Evolutionary conservation across 2,329 filamentous ascomycete genomes (phyloP).

Genomic region (Cryphonectria parasitica): DNA sequence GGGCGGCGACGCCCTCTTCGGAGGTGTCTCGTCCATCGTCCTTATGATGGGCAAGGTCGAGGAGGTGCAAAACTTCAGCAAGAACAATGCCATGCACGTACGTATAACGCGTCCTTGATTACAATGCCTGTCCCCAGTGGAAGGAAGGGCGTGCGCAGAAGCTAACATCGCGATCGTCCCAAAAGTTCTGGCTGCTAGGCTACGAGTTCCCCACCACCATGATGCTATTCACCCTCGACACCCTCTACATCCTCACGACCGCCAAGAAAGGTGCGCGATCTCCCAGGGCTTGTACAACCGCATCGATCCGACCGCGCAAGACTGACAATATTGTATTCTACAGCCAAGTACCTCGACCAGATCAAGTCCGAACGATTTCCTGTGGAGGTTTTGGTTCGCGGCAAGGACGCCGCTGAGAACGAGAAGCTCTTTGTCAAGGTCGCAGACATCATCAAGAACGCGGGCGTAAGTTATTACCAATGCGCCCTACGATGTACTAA

Average conservation of each 20-base stretch:
- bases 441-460: conserved; percentile 81
- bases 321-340: conserved; percentile 37
- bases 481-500: neutral
- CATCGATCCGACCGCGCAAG: conserved; percentile 7
- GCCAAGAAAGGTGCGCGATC: conserved; percentile 81
- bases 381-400: conserved; percentile 87
- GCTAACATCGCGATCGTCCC: conserved; percentile 15
- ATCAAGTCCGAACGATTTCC: conserved; percentile 91
- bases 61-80: conserved; percentile 84
- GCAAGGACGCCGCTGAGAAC: conserved; percentile 90
- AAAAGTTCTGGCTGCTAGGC: conserved; percentile 93
- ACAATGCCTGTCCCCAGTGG: neutral
- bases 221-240: conserved; percentile 87
- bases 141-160: conserved; percentile 1
- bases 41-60: conserved; percentile 95
- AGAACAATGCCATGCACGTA: conserved; percentile 96
- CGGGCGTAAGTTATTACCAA: conserved; percentile 68
- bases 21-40: conserved; percentile 82
- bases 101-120: conserved; percentile 27
- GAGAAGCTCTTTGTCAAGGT: conserved; percentile 87
- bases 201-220: conserved; percentile 98
- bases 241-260: conserved; percentile 90
- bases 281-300: neutral
- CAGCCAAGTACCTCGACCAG: conserved; percentile 90
- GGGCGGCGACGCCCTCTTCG: conserved; percentile 82